Evolutionary conservation across 768 basidiomycete genomes (phyloP), one percentile per base, ranked within the genome.

Genomic region (Crepidotus variabilis): DNA sequence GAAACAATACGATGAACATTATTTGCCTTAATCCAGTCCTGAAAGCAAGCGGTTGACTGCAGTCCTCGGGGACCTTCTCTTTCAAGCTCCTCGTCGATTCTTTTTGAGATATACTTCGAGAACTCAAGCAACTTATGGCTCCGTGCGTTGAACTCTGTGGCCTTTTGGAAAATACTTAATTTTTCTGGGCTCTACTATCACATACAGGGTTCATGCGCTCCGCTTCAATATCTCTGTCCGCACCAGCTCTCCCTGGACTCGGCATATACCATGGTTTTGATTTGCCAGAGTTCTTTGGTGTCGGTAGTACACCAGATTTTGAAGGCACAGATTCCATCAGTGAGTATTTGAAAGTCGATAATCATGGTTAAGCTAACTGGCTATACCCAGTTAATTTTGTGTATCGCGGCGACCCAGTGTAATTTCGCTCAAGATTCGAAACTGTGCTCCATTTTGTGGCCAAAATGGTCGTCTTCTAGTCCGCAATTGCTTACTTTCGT

Each of bases 41-140:
- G 54, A 78, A 59, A 77, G 66, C 63, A 78, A 77, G 55, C 71
- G 78, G 1, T 58, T 77, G 5, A 69, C 75, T 1, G 72, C 75
- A 0, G 55, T 77, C 16, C 70, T 69, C 43, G 76, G 76, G 0
- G 78, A 79, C 55, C 45, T 68, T 7, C 34, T 59, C 14, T 76
- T 75, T 62, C 69, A 74, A 50, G 71, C 68, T 8, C 68, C 69
- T 22, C 71, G 75, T 8, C 68, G 76, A n/a, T n/a, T n/a, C n/a
- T n/a, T n/a, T n/a, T n/a, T n/a, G n/a, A n/a, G n/a, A n/a, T n/a
- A n/a, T n/a, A n/a, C n/a, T n/a, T n/a, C n/a, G n/a, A n/a, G n/a
- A n/a, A n/a, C n/a, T n/a, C n/a, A n/a, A n/a, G n/a, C n/a, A n/a
- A n/a, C n/a, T n/a, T n/a, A n/a, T n/a, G n/a, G n/a, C n/a, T n/a